Evolutionary conservation across 2,329 filamentous ascomycete genomes (phyloP), one percentile per base, ranked within the genome.

Genomic region (Polytolypa hystricis): DNA sequence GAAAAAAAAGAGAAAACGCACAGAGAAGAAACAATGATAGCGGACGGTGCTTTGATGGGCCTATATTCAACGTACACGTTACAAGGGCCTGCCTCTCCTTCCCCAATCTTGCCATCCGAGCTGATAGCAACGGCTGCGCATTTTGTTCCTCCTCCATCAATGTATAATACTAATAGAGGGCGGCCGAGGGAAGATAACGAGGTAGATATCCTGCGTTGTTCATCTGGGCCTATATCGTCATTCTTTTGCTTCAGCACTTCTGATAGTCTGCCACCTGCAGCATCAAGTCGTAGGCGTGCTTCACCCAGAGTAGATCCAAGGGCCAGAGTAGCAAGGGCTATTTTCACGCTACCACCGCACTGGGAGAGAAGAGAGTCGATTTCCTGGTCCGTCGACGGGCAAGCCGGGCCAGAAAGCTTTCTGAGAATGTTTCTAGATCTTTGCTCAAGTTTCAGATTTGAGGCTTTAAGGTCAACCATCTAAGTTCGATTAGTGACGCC

Each of bases 121-220:
- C 52, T 48, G 4, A 57, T 39, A 8, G 62, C 39, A 2, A 51
- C 52, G n/a, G 61, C 63, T 14, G 58, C 61, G 40, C 61, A 64
- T 41, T 63, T 64, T 3, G 52, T 62, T 1, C 61, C 62, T 11
- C 63, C 63, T 0, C 61, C 62, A 46, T 66, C 62, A 12, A 66
- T 52, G 25, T 61, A 64, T 2, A 66, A 46, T 3, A 57, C 50
- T 34, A 50, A 18, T 30, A 37, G 16, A 12, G 34, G 7, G 32
- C 28, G 30, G 10, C 35, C 20, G 4, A 47, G 39, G 4, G 42
- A 9, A 32, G 19, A n/a, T 17, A 17, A n/a, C 15, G 4, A 6
- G 12, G 12, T 18, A 7, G 27, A 10, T 14, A 8, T 15, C 10
- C 12, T 30, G 4, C 16, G 27, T 30, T 30, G 23, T n/a, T n/a